Evolutionary conservation across 129 eudicot genomes (phyloP).

Genomic region (Kitagawia praeruptora): DNA sequence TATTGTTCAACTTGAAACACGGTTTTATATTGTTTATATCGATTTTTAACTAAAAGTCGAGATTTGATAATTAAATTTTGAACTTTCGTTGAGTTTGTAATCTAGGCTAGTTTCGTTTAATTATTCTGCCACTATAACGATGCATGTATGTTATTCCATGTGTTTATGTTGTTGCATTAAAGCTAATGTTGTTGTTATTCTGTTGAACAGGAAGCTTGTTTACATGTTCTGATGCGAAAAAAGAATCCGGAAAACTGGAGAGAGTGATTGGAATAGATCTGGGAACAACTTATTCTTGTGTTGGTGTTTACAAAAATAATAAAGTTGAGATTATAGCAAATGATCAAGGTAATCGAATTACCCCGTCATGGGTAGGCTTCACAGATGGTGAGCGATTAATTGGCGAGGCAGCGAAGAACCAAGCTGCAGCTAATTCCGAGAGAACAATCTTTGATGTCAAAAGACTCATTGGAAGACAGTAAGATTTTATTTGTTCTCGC

Average conservation of each 20-base stretch:
- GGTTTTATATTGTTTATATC: too few species aligned
- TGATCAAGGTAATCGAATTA: constrained; percentile 6
- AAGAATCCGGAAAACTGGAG: neutral
- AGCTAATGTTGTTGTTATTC: neutral
- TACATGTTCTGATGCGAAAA: neutral
- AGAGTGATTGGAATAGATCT: neutral
- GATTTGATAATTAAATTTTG: neutral
- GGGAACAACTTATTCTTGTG: constrained; percentile 4
- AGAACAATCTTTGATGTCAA: constrained; percentile 3
- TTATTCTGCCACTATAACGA: neutral
- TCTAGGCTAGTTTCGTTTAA: neutral
- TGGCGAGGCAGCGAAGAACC: constrained; percentile 1
- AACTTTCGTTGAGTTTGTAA: neutral
- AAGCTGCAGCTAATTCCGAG: neutral
- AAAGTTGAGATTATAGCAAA: neutral
- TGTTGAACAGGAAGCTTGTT: neutral
- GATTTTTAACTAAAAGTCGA: too few species aligned
- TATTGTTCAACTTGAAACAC: too few species aligned
- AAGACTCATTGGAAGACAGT: neutral
- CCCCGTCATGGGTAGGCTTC: neutral
- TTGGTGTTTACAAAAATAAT: neutral
- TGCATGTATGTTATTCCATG: neutral
- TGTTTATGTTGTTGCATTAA: neutral
- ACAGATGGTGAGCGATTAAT: neutral
- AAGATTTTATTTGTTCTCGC: neutral